Evolutionary conservation across 164 flowering plant species (phyloP).

Genomic region (Magnolia kwangsiensis): DNA sequence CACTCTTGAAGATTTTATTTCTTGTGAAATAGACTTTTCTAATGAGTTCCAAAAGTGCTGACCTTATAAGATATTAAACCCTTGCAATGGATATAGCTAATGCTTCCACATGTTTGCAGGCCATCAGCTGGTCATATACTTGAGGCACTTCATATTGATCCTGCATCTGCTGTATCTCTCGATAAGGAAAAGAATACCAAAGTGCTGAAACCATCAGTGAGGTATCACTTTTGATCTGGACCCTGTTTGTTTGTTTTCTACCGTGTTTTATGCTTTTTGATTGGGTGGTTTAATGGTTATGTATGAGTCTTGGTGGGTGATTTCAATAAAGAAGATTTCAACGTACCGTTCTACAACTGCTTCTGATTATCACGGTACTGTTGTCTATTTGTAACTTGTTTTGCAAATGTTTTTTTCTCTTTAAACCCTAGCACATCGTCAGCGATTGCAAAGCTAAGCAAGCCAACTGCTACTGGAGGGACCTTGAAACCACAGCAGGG

Average conservation of each 20-base stretch:
- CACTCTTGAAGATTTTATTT: constrained; percentile 22
- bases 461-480: constrained; percentile 42
- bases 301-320: neutral
- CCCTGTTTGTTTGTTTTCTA: neutral
- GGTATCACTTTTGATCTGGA: constrained; percentile 36
- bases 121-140: constrained; percentile 61
- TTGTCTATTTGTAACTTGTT: neutral
- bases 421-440: constrained; percentile 57
- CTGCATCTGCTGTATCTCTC: constrained; percentile 87
- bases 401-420: neutral
- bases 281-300: neutral
- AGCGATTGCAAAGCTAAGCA: constrained; percentile 75
- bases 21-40: constrained; percentile 7
- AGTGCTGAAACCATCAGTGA: constrained; percentile 48
- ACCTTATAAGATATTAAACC: constrained; percentile 24
- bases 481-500: constrained; percentile 51
- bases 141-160: constrained; percentile 95
- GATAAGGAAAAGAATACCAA: constrained; percentile 68
- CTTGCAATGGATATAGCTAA: constrained; percentile 67
- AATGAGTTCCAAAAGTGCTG: constrained; percentile 9
- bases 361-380: neutral
- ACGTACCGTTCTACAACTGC: neutral
- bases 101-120: constrained; percentile 4
- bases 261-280: neutral
- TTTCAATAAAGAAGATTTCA: neutral